phyloP scores from a whole-genome alignment of 2,329 filamentous ascomycete genomes.

The Ophiostoma sp. region DNA sequence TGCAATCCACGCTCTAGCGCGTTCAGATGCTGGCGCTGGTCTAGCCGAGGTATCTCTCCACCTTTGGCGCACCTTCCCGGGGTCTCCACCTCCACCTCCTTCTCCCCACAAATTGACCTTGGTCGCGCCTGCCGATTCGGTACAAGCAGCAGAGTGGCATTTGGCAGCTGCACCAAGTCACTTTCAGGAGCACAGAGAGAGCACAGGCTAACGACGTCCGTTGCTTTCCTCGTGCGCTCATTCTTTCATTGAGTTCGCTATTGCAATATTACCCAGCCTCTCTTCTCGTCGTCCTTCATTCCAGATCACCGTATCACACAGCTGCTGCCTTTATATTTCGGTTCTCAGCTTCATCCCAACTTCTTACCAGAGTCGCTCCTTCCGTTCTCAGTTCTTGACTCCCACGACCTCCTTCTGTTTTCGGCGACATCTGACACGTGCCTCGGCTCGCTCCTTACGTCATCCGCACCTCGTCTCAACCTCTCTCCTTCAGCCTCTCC shows the following conservation, averaged over 20 bases:
- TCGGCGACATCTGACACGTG: neutral
- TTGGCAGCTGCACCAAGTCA: neutral
- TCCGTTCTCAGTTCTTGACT: neutral
- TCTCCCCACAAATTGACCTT: conserved; percentile 2
- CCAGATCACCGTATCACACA: neutral
- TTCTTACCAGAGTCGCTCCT: neutral
- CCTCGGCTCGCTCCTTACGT: neutral
- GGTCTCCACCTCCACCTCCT: conserved; percentile 6
- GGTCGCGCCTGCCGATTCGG: neutral
- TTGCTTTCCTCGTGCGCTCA: neutral
- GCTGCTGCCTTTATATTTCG: neutral
- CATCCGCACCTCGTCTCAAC: neutral
- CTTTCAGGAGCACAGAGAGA: neutral
- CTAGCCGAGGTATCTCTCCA: conserved; percentile 21
- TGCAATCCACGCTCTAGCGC: neutral
- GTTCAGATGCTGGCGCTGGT: conserved; percentile 2
- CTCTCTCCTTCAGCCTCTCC: conserved; percentile 13
- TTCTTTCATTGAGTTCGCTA: neutral
- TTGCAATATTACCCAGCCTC: neutral
- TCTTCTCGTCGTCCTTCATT: neutral
- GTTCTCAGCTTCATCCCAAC: neutral
- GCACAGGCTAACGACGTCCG: conserved; percentile 9
- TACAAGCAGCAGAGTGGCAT: neutral
- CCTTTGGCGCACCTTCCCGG: conserved; percentile 3
- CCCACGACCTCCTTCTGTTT: neutral